Evolutionary conservation across 306 rosid genomes (phyloP).

Genomic region (Morella rubra): DNA sequence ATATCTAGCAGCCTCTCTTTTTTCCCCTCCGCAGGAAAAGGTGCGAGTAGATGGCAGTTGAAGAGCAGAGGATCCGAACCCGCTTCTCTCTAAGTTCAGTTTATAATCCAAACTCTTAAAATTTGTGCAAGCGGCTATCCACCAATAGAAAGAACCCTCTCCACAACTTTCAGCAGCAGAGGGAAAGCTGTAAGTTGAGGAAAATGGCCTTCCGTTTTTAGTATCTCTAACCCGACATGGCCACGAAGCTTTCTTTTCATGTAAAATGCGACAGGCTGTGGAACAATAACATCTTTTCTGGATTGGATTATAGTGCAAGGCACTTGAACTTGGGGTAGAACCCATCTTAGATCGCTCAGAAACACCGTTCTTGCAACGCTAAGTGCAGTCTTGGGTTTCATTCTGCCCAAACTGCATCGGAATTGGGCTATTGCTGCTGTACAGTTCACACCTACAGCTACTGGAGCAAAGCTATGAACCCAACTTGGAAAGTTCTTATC

Average conservation of each 20-base stretch:
- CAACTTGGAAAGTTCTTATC: constrained; percentile 31
- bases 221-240: constrained; percentile 32
- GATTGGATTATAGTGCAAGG: constrained; percentile 49
- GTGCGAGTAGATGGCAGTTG: too few relatives aligned
- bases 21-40: too few relatives aligned
- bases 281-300: constrained; percentile 31
- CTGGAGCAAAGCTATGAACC: constrained; percentile 37
- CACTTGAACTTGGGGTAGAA: constrained; percentile 37
- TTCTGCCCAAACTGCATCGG: constrained; percentile 38
- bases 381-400: constrained; percentile 42
- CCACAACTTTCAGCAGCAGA: constrained; percentile 34
- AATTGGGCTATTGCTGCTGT: constrained; percentile 31
- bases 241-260: constrained; percentile 34
- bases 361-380: constrained; percentile 41
- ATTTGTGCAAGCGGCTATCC: neutral
- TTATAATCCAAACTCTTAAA: neutral
- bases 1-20: too few relatives aligned
- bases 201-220: constrained; percentile 45
- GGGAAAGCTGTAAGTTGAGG: constrained; percentile 46
- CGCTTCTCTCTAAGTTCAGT: neutral
- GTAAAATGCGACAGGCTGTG: constrained; percentile 40
- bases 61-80: neutral
- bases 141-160: constrained; percentile 7
- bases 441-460: constrained; percentile 24
- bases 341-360: constrained; percentile 36